These are phyloP conservation scores for Cercospora citrullina DNA, from an alignment of 2,329 filamentous ascomycete species.

Conservation along the genomic window DNA sequence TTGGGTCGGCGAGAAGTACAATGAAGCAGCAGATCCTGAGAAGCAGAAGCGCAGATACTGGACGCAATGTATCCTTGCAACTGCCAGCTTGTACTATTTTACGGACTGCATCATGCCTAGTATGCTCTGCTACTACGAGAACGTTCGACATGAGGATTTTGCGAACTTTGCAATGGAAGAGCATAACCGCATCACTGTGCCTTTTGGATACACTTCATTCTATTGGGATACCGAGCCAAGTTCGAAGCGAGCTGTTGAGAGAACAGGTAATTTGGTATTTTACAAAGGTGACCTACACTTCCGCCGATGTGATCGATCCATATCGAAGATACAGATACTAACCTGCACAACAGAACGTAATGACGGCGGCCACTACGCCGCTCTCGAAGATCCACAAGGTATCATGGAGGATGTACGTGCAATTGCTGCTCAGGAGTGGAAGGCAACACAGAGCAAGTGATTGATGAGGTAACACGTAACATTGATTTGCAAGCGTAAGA, in stretches of 20 bases:
- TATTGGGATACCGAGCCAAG: slow-evolving; percentile 42
- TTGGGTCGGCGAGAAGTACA: slow-evolving; percentile 49
- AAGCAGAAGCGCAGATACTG: slow-evolving; percentile 39
- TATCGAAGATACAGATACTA: background rate
- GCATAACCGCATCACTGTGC: slow-evolving; percentile 41
- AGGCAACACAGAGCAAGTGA: background rate
- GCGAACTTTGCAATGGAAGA: slow-evolving; percentile 40
- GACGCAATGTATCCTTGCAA: slow-evolving; percentile 38
- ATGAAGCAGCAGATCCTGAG: slow-evolving; percentile 42
- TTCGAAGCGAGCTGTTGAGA: slow-evolving; percentile 39
- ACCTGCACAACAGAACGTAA: slow-evolving; percentile 20
- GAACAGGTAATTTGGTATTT: slow-evolving; percentile 42
- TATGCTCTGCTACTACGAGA: slow-evolving; percentile 45
- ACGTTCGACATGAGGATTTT: slow-evolving; percentile 43
- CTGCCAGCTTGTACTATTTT: slow-evolving; percentile 43
- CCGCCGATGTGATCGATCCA: too few relatives aligned
- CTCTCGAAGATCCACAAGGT: slow-evolving; percentile 34
- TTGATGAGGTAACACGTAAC: too few relatives aligned
- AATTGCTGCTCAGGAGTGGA: slow-evolving; percentile 23
- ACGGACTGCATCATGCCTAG: slow-evolving; percentile 42
- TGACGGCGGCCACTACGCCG: slow-evolving; percentile 35
- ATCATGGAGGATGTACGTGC: slow-evolving; percentile 27
- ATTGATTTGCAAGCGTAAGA: too few relatives aligned
- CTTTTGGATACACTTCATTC: slow-evolving; percentile 43
- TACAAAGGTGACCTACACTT: slow-evolving; percentile 34